Conservation (phyloP, 1,139 yeast species). For the Geotrichum phurueaensis region DNA sequence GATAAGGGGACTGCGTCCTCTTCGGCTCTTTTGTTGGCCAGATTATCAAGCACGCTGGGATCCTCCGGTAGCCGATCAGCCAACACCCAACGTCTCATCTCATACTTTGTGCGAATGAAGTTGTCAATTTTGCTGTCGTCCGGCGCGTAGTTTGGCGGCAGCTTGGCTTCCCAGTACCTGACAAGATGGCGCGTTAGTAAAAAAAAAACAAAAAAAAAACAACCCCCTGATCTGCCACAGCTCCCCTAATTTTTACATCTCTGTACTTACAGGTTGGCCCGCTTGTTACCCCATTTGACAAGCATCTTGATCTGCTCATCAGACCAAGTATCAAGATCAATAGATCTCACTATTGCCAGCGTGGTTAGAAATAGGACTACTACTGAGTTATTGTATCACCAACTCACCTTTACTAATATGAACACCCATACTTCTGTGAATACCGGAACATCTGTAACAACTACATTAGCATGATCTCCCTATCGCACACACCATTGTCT, state of each 20-base stretch:
- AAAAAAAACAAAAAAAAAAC: too few relatives aligned
- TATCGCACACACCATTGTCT: neutral
- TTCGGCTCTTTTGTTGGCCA: neutral
- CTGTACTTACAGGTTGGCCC: slow-evolving; percentile 52
- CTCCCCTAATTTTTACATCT: too few relatives aligned
- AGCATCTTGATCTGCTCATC: slow-evolving; percentile 81
- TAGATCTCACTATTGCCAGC: slow-evolving; percentile 42
- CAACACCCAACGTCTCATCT: slow-evolving; percentile 75
- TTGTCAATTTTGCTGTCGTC: slow-evolving; percentile 82
- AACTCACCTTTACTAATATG: slow-evolving; percentile 50
- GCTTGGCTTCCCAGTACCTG: slow-evolving; percentile 67
- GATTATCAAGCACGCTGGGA: slow-evolving; percentile 42
- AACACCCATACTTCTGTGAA: slow-evolving; percentile 92
- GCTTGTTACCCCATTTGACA: slow-evolving; percentile 80
- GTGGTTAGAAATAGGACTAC: neutral
- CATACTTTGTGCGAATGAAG: slow-evolving; percentile 87
- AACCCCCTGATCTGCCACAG: neutral
- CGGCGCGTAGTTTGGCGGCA: slow-evolving; percentile 68
- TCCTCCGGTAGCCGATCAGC: slow-evolving; percentile 47
- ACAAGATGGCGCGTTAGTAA: neutral
- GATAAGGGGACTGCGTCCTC: slow-evolving; percentile 23
- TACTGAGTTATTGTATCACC: neutral
- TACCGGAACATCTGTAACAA: slow-evolving; percentile 68
- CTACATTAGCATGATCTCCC: neutral
- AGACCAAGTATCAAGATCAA: slow-evolving; percentile 95